phyloP scores from a whole-genome alignment of 306 rosid genomes.

The Cucurbita pepo region DNA sequence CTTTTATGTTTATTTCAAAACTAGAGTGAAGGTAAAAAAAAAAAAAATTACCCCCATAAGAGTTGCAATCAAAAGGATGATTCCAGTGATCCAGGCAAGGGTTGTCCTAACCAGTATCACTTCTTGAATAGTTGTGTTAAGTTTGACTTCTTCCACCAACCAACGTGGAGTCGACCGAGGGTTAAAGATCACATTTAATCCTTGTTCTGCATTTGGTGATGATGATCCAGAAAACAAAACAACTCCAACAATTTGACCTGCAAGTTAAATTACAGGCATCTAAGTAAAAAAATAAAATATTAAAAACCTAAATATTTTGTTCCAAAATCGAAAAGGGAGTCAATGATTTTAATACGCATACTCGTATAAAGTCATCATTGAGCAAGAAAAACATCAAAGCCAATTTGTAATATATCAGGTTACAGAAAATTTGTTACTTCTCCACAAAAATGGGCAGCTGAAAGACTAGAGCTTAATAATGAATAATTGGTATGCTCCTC shows the following conservation, averaged over 20 bases:
- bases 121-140: slow-evolving; percentile 9
- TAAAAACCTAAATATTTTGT: not conserved
- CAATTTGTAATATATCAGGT: not conserved
- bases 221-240: slow-evolving; percentile 31
- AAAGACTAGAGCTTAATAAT: not conserved
- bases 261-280: slow-evolving; percentile 4
- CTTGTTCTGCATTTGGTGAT: slow-evolving; percentile 26
- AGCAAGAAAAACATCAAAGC: not conserved
- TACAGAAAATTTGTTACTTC: not conserved
- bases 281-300: not conserved
- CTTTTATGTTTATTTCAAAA: too few species aligned
- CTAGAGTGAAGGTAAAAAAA: not conserved
- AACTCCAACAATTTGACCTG: slow-evolving; percentile 95
- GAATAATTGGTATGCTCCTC: not conserved
- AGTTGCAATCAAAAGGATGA: slow-evolving; percentile 69
- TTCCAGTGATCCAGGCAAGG: slow-evolving; percentile 84
- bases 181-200: slow-evolving; percentile 35
- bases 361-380: not conserved
- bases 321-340: not conserved
- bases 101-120: slow-evolving; percentile 56
- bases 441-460: not conserved
- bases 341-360: not conserved
- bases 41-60: slow-evolving; percentile 59
- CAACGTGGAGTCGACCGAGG: slow-evolving; percentile 39
- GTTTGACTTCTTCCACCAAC: slow-evolving; percentile 37